phyloP scores from a whole-genome alignment of 345 rosid genomes.

The Brassica napus region DNA sequence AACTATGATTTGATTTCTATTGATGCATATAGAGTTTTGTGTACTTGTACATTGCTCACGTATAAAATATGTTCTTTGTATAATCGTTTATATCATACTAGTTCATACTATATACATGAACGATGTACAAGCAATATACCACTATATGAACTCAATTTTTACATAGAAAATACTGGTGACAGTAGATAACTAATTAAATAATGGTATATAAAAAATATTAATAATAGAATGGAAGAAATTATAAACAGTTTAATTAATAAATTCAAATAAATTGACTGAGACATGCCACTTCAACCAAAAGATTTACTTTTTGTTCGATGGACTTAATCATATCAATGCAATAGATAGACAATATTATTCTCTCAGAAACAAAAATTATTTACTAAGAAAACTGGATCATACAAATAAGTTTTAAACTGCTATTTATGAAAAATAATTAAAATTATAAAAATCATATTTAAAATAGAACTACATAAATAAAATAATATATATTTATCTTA shows the following conservation, averaged over 20 bases:
- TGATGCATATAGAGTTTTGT: not conserved
- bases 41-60: not conserved
- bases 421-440: not conserved
- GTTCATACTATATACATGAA: not conserved
- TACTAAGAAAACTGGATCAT: not conserved
- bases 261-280: not conserved
- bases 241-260: not conserved
- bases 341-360: not conserved
- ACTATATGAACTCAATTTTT: not conserved
- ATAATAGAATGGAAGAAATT: not conserved
- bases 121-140: not conserved
- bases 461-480: not conserved
- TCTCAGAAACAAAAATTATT: not conserved
- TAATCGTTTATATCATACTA: not conserved
- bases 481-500: too few relatives aligned
- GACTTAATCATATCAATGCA: not conserved
- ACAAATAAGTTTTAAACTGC: not conserved
- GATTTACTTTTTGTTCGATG: not conserved
- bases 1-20: not conserved
- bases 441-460: not conserved
- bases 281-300: not conserved
- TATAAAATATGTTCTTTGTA: not conserved
- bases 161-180: not conserved
- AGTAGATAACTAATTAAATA: not conserved
- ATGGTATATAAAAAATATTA: not conserved